Evolutionary conservation across 768 basidiomycete genomes (phyloP).

Genomic region (Russula sp.): DNA sequence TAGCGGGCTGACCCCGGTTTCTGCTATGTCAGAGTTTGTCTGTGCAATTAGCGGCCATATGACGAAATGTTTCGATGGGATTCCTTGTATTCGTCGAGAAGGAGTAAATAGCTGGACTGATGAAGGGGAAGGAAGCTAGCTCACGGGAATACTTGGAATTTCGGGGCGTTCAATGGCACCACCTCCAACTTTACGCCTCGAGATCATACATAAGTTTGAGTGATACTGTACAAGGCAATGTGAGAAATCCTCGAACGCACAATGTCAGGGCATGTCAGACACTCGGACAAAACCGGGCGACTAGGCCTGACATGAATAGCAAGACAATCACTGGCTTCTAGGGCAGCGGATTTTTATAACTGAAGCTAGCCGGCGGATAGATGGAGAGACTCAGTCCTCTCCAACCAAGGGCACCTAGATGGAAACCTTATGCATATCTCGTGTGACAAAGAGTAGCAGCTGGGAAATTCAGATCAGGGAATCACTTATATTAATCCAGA

Average conservation of each 20-base stretch:
- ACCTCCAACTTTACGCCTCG: neutral
- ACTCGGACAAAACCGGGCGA: too few species aligned
- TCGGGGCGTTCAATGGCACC: neutral
- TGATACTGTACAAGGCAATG: too few species aligned
- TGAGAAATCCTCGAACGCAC: too few species aligned
- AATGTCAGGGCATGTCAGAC: too few species aligned
- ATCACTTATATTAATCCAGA: neutral
- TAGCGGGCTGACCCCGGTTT: constrained; percentile 4
- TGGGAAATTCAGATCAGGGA: too few species aligned
- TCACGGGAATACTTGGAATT: neutral
- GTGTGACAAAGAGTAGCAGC: too few species aligned
- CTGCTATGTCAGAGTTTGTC: constrained; percentile 1
- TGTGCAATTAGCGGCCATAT: neutral
- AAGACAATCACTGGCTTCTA: too few species aligned
- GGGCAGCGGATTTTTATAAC: too few species aligned
- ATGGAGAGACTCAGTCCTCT: too few species aligned
- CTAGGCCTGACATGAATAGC: neutral
- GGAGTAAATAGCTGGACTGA: neutral
- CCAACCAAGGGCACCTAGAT: too few species aligned
- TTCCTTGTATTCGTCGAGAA: neutral
- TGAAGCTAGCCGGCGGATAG: too few species aligned
- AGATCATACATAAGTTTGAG: neutral
- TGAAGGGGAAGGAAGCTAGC: neutral
- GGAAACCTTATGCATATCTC: too few species aligned
- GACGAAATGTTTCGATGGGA: neutral